Base-by-base conservation (phyloP, 768 basidiomycete genomes). In the Coprinopsis strossmayeri region DNA sequence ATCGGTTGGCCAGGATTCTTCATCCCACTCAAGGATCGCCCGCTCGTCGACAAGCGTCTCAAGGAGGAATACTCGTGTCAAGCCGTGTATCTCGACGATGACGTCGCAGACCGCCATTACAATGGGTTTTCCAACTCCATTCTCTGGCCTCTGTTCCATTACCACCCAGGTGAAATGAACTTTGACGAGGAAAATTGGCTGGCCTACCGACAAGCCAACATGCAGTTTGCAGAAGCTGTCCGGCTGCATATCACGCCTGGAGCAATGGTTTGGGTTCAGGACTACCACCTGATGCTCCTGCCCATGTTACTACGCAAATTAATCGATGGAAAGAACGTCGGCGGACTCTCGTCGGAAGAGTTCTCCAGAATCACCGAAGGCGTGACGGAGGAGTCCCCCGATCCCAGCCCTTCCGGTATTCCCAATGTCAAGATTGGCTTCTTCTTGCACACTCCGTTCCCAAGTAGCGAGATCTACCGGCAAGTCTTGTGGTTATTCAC, bases 71-170 rank as follows among this genome's bases (percentile, higher is more conserved):
- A 92, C 67, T 88, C 88, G 25, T 99, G 95, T 64, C 91, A 94
- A 64, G 95, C 96, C 18, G 96, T 99, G 59, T 96, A 96, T 69
- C 84, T 99, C 57, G 88, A 93, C 53, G 95, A 97, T 63, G 95
- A 98, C 60, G 81, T 99, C 55, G 95, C 96, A n/a, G 96, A 99
- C 66, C 80, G 86, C 45, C 94, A 98, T 68, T 99, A 91, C 70
- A 94, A 94, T 63, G 91, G 96, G 48, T 98, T 99, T 77, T 95
- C 94, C 58, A 99, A 99, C 71, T 96, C 94, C 46, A 98, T 99
- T 69, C 82, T 99, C 44, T 99, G 96, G 96, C 96, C 96, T 2
- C 74, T 99, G 40, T 97, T 99, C 77, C 96, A 99, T 65, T 99
- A 97, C 69, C 95, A 98, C 65, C 96, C 96, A 5, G 95, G 95